Evolutionary conservation across 2,329 filamentous ascomycete species (phyloP).

Genomic region (Trichoderma sp.): DNA sequence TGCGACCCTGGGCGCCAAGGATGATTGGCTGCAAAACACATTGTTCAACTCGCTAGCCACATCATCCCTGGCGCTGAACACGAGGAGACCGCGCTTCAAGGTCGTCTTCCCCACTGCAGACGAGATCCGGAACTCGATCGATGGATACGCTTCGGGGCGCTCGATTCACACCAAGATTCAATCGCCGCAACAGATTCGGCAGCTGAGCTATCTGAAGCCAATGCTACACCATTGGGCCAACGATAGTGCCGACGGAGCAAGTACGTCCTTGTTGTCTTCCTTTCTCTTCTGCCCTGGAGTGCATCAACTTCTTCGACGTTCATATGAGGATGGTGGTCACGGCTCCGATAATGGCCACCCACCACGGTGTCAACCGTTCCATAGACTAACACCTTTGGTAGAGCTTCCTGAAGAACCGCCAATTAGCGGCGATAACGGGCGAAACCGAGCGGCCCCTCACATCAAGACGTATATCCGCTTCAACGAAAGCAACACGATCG

Average conservation of each 20-base stretch:
- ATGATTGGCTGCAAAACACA: slow-evolving; percentile 71
- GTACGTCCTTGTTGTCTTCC: slow-evolving; percentile 32
- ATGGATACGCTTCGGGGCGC: slow-evolving; percentile 74
- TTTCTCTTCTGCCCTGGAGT: neutral
- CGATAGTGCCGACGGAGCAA: slow-evolving; percentile 48
- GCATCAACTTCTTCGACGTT: too few relatives aligned
- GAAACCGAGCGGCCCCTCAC: slow-evolving; percentile 75
- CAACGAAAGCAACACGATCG: slow-evolving; percentile 55
- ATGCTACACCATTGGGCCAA: slow-evolving; percentile 77
- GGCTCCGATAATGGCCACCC: neutral
- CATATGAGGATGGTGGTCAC: too few relatives aligned
- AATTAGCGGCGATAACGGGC: slow-evolving; percentile 53
- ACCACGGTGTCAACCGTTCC: too few relatives aligned
- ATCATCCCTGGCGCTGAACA: slow-evolving; percentile 38
- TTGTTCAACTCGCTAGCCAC: slow-evolving; percentile 56
- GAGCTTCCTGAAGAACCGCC: slow-evolving; percentile 34
- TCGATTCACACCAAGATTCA: slow-evolving; percentile 83
- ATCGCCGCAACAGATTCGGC: slow-evolving; percentile 69
- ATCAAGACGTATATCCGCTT: slow-evolving; percentile 87
- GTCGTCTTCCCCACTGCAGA: slow-evolving; percentile 80
- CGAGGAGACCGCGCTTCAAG: slow-evolving; percentile 57
- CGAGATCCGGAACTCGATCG: slow-evolving; percentile 74
- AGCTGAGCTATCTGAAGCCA: slow-evolving; percentile 71
- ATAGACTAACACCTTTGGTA: slow-evolving; percentile 28
- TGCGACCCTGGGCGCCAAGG: slow-evolving; percentile 70